These are phyloP conservation scores for Geotrichum cucujoidarum DNA, from an alignment of 1,139 yeast genomes.

Conservation along the genomic window DNA sequence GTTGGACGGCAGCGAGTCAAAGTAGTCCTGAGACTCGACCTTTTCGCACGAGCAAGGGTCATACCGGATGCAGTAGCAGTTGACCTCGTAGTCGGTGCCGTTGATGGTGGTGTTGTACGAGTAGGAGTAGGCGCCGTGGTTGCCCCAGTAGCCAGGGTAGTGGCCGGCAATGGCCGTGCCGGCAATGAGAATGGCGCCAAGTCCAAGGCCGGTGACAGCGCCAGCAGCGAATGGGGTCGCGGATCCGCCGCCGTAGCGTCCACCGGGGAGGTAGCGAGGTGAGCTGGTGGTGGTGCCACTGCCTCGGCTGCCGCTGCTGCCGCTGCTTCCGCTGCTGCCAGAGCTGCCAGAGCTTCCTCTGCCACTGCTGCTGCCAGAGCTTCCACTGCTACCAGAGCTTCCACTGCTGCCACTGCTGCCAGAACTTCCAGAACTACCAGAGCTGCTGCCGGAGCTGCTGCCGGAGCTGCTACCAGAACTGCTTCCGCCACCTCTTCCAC, in stretches of 20 bases:
- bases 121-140: conserved; percentile 24
- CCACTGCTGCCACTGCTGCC: conserved; percentile 13
- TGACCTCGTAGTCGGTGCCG: conserved; percentile 24
- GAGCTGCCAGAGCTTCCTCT: conserved; percentile 17
- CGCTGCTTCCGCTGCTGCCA: conserved; percentile 10
- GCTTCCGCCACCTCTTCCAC: not conserved
- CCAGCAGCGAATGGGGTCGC: conserved; percentile 26
- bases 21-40: conserved; percentile 22
- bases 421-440: conserved; percentile 19
- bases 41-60: conserved; percentile 29
- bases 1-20: conserved; percentile 22
- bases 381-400: conserved; percentile 13
- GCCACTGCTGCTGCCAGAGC: conserved; percentile 16
- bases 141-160: conserved; percentile 29
- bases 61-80: conserved; percentile 26
- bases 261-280: conserved; percentile 17
- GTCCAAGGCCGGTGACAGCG: conserved; percentile 24
- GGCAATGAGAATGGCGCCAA: conserved; percentile 20
- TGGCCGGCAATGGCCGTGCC: conserved; percentile 14
- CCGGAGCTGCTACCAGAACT: conserved; percentile 1
- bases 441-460: conserved; percentile 7
- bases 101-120: conserved; percentile 24
- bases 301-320: conserved; percentile 6
- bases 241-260: conserved; percentile 29
- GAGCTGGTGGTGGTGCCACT: conserved; percentile 12